Conservation (phyloP, 306 rosid species). For the Trichosanthes cucumerina region DNA sequence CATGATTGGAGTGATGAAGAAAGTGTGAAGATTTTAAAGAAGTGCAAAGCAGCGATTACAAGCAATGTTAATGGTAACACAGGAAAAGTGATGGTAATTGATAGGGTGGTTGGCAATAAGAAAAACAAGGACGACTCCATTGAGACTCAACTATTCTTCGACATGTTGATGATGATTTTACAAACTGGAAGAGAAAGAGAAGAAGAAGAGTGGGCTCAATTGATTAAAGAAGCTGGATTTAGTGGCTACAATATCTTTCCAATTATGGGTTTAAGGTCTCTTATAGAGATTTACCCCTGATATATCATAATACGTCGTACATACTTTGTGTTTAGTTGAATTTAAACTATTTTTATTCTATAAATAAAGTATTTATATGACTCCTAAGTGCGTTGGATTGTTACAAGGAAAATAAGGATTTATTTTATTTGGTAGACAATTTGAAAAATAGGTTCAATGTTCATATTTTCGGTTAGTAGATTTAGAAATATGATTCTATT, state of each 20-base stretch:
- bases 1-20: too few species aligned
- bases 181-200: constrained; percentile 36
- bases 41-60: constrained; percentile 19
- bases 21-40: too few species aligned
- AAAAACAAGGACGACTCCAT: constrained; percentile 17
- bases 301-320: too few species aligned
- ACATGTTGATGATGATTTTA: constrained; percentile 33
- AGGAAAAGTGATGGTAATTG: constrained; percentile 24
- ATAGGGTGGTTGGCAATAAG: constrained; percentile 21
- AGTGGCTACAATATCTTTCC: constrained; percentile 27
- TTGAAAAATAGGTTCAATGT: too few species aligned
- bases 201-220: constrained; percentile 41
- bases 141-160: constrained; percentile 26
- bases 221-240: constrained; percentile 41
- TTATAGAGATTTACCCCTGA: constrained; percentile 43
- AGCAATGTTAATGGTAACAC: constrained; percentile 10
- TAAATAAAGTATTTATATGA: too few species aligned
- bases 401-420: too few species aligned
- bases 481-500: too few species aligned
- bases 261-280: constrained; percentile 33
- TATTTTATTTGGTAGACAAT: too few species aligned
- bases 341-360: too few species aligned
- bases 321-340: too few species aligned
- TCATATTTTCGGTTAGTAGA: too few species aligned
- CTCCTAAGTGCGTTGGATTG: too few species aligned